These are phyloP conservation scores for Corynespora cassiicola DNA, from an alignment of 2,329 filamentous ascomycete species.

Conservation along the genomic window DNA sequence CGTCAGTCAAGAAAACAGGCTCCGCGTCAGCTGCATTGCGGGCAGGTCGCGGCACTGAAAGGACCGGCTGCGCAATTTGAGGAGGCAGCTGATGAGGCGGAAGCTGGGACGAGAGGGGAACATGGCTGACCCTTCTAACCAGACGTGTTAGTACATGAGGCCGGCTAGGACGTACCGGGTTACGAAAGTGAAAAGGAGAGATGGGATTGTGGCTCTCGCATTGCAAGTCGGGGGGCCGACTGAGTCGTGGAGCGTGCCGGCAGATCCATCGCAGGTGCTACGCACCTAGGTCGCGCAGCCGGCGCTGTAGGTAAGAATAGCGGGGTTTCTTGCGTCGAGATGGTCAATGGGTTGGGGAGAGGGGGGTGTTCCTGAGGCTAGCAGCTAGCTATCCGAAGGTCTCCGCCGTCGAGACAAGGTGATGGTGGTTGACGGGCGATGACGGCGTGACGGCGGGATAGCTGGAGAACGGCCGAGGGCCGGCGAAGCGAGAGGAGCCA, in stretches of 20 bases:
- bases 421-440: too few relatives aligned
- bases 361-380: conserved; percentile 7
- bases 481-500: too few relatives aligned
- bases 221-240: conserved; percentile 1
- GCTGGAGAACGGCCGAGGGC: too few relatives aligned
- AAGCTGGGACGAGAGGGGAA: conserved; percentile 6
- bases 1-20: conserved; percentile 2
- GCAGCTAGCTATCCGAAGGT: too few relatives aligned
- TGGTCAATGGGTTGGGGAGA: background rate
- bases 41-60: background rate
- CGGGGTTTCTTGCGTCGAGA: background rate
- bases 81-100: conserved; percentile 7
- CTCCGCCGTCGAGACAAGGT: too few relatives aligned
- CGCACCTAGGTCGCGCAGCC: conserved; percentile 1
- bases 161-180: conserved; percentile 1
- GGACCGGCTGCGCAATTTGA: background rate
- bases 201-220: background rate
- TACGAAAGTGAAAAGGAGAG: conserved; percentile 1
- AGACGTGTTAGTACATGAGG: too few relatives aligned
- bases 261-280: conserved; percentile 8
- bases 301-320: conserved; percentile 5
- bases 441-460: too few relatives aligned
- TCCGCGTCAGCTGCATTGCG: conserved; percentile 7
- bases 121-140: conserved; percentile 8
- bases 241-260: conserved; percentile 18